Evolutionary conservation across 495 filamentous ascomycete genomes (phyloP), one percentile per base, ranked within the genome.

Genomic region (Talaromyces ruber): DNA sequence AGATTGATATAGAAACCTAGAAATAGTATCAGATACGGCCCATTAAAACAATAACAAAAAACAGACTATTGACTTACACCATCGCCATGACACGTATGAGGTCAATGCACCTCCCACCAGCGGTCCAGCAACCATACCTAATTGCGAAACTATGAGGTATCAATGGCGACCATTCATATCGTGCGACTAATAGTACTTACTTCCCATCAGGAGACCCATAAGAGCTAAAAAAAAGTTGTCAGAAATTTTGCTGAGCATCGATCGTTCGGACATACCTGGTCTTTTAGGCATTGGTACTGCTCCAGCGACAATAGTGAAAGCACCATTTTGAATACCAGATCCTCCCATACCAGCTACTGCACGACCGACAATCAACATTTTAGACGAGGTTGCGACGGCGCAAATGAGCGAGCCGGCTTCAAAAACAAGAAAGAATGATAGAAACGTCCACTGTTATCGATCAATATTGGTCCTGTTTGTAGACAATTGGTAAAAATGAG

Each of bases 1-100:
- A 84, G 69, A 60, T 84, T 85, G 64, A 83, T 77, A 64, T 80
- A 83, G 62, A 83, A 83, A 59, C 82, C 61, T 61, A 4, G 0
- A 2, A 8, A 4, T 11, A 30, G 18, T 1, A 58, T n/a, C 22
- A 55, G 18, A 7, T 43, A n/a, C n/a, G n/a, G n/a, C n/a, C n/a
- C n/a, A n/a, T n/a, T n/a, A n/a, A n/a, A n/a, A n/a, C n/a, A n/a
- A n/a, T n/a, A n/a, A n/a, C n/a, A n/a, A n/a, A n/a, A n/a, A n/a
- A 91, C 72, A 93, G 92, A 65, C 16, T 11, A 9, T 45, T 11
- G 2, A 59, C 61, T 29, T 37, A 63, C 59, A 64, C 67, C 65
- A 68, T 6, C 68, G 59, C 71, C 67, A 73, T 1, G 66, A 66
- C 6, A 70, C 69, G 39, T 63, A 18, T 4, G 61, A 51, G n/a